A percentile compares a stretch with the other conserved stretches of the same genome.
phyloP scores from a whole-genome alignment of 2,329 filamentous ascomycete genomes.

The Penicillium sclerotiorum region DNA sequence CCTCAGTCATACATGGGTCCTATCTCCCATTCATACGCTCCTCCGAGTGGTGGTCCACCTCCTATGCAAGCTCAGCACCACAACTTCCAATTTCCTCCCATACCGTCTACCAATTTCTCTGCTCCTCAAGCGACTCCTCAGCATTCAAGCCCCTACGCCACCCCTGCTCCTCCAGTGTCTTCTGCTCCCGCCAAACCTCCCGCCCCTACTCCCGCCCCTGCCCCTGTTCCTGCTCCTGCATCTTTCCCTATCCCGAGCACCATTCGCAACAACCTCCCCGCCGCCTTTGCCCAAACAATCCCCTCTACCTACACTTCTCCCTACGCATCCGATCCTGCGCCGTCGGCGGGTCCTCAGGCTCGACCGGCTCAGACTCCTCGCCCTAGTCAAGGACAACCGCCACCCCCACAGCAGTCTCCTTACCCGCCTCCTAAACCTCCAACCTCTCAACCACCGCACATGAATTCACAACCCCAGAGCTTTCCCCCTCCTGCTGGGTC shows the following conservation, averaged over 20 bases:
- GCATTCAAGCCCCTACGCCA: constrained; percentile 27
- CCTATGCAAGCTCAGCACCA: constrained; percentile 35
- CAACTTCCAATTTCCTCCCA: constrained; percentile 41
- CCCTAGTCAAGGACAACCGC: constrained; percentile 21
- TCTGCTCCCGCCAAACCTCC: constrained; percentile 19
- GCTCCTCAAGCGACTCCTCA: constrained; percentile 30
- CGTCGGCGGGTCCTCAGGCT: constrained; percentile 8
- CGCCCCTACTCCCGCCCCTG: constrained; percentile 21
- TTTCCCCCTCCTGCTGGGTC: constrained; percentile 20
- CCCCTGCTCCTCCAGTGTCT: constrained; percentile 23
- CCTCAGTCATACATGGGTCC: constrained; percentile 42
- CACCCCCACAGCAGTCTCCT: constrained; percentile 30
- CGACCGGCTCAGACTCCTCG: constrained; percentile 31
- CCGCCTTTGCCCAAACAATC: constrained; percentile 40
- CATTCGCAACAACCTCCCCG: constrained; percentile 43
- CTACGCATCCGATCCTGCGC: constrained; percentile 42
- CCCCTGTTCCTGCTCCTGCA: constrained; percentile 18
- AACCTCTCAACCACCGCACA: constrained; percentile 23
- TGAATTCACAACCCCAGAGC: constrained; percentile 20
- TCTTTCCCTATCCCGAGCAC: constrained; percentile 40
- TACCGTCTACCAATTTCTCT: constrained; percentile 37
- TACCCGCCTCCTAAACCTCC: constrained; percentile 24
- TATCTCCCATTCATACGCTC: constrained; percentile 34
- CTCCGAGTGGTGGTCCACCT: constrained; percentile 30
- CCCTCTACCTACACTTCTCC: constrained; percentile 45